Evolutionary conservation across 495 filamentous ascomycete genomes (phyloP), one percentile per base, ranked within the genome.

Genomic region (Xylaria bambusicola): DNA sequence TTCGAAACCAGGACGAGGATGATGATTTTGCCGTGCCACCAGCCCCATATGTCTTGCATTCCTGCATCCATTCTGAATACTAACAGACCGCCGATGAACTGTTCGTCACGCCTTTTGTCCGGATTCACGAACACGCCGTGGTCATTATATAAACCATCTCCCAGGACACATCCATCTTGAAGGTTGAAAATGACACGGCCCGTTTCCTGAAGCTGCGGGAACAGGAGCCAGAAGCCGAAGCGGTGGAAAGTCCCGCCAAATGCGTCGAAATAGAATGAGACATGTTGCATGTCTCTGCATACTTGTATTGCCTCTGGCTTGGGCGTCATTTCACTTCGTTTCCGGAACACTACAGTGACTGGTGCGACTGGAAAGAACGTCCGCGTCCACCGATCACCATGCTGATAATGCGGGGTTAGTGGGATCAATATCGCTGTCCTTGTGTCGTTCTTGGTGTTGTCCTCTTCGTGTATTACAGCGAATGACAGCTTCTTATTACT

Each of bases 181-280:
- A 31, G 29, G 31, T 52, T 10, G 23, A 41, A 45, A 5, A 1
- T 13, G 17, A 45, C 21, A 20, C 29, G 2, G 17, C 35, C 15
- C 12, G 12, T 38, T 20, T 57, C 26, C 18, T 20, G 24, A 26
- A 24, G 13, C 18, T 58, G 53, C 18, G 53, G 53, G 41, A 42
- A 46, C 15, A 62, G 21, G 13, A 58, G 3, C 60, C 60, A 62
- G 35, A 62, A 62, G 15, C 60, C 60, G 38, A 57, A 57, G n/a
- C 33, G 51, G 20, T 62, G 53, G 2, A 18, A 35, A 7, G 60
- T 52, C 12, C 60, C 60, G 23, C 60, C 52, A 18, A 62, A 62
- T 10, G 42, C 9, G 29, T 48, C 47, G 26, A 57, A 62, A 27
- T 62, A 62, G 24, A 62, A 62, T 17, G 60, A 36, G 6, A 52